Percentiles rank a stretch among this genome's conserved stretches.
These are phyloP conservation scores for Cladobotryum mycophilum DNA, from an alignment of 2,329 filamentous ascomycete species.

Conservation along the genomic window DNA sequence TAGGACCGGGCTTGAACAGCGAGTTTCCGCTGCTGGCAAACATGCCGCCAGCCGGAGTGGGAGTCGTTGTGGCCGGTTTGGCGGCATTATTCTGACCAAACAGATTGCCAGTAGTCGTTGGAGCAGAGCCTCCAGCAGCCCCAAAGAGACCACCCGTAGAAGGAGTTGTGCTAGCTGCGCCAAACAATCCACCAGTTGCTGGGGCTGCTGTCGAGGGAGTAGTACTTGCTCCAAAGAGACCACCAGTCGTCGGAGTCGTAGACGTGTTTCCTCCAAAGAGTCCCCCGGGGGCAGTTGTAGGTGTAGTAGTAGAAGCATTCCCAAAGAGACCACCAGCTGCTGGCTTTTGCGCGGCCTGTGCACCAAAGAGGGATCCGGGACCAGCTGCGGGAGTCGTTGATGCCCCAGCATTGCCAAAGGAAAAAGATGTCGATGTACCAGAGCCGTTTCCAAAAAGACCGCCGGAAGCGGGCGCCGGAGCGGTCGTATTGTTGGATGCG, in stretches of 20 bases:
- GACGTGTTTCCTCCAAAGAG: conserved; percentile 22
- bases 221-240: conserved; percentile 26
- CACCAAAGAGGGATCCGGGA: conserved; percentile 26
- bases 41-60: conserved; percentile 11
- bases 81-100: conserved; percentile 23
- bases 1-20: conserved; percentile 13
- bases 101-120: conserved; percentile 16
- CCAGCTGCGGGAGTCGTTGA: conserved; percentile 24
- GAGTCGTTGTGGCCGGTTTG: conserved; percentile 6
- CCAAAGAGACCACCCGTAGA: conserved; percentile 19
- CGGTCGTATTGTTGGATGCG: conserved; percentile 25
- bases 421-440: conserved; percentile 31
- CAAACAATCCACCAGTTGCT: conserved; percentile 19
- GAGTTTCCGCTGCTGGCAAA: conserved; percentile 13
- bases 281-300: conserved; percentile 20
- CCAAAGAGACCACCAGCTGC: conserved; percentile 22
- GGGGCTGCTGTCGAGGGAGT: conserved; percentile 23
- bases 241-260: conserved; percentile 23
- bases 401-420: conserved; percentile 31
- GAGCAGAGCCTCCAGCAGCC: conserved; percentile 18
- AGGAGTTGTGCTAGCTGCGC: conserved; percentile 17
- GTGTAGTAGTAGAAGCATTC: conserved; percentile 22
- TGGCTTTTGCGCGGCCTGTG: conserved; percentile 25
- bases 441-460: conserved; percentile 34
- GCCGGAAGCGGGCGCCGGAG: conserved; percentile 34